Conservation (phyloP, 2,329 filamentous ascomycete species). For the Epichloe coenophiala region DNA sequence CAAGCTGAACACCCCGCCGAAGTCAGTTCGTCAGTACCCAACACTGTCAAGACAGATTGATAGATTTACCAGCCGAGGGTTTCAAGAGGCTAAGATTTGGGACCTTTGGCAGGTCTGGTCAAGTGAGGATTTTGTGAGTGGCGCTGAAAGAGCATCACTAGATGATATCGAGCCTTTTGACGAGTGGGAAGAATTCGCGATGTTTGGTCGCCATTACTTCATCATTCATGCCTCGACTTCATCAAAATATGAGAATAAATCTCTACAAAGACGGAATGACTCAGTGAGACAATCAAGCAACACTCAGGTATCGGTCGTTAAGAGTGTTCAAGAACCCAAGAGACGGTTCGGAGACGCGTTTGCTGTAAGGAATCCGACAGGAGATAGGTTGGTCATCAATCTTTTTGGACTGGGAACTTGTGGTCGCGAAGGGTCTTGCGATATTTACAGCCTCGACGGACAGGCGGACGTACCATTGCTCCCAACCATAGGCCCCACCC, state of each 20-base stretch:
- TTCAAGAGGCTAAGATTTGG: conserved; percentile 45
- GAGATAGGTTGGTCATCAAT: conserved; percentile 30
- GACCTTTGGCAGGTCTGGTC: conserved; percentile 79
- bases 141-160: conserved; percentile 44
- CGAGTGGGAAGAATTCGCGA: conserved; percentile 87
- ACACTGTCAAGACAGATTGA: conserved; percentile 48
- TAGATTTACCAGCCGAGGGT: conserved; percentile 59
- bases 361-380: conserved; percentile 22
- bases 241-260: neutral
- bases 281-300: neutral
- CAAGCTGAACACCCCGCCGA: conserved; percentile 67
- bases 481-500: conserved; percentile 17
- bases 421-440: conserved; percentile 33
- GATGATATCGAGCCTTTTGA: conserved; percentile 75
- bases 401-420: conserved; percentile 31
- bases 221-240: conserved; percentile 45
- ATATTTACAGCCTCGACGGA: conserved; percentile 28
- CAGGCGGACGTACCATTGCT: conserved; percentile 12
- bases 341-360: conserved; percentile 50
- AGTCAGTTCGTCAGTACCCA: conserved; percentile 58
- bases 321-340: conserved; percentile 15
- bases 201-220: conserved; percentile 78
- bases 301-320: conserved; percentile 5
- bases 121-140: conserved; percentile 49
- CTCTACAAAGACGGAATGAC: too few species aligned